Base-by-base conservation (phyloP, 148 eudicot species). In the Gaultheria prostrata region DNA sequence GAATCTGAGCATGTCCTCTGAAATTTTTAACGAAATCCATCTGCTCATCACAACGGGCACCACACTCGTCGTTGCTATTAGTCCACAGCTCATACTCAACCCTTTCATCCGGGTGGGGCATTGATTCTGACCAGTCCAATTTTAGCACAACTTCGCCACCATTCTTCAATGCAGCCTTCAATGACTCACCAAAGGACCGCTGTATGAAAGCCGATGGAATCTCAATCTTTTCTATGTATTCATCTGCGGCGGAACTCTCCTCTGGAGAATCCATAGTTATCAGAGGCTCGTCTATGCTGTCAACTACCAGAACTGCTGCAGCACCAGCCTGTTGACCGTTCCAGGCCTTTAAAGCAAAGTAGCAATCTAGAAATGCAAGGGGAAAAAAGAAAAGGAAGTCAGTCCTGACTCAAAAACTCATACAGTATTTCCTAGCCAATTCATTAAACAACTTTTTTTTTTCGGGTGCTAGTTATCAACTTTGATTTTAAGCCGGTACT, bases 31-130 rank as follows among this genome's bases (percentile, higher is more conserved):
- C 79, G 85, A 97, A 97, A 35, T 89, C 85, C 90, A 93, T 92
- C 80, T 97, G 99, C 82, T 97, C 99, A 48, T 97, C 94, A 63
- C 99, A 97, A 15, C 97, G 93, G 20, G 72, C 56, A 1, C 99
- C 99, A 85, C 99, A 97, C 89, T 97, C 98, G 24, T 97, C 99
- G 46, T 95, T 97, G 89, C 98, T 94, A 59, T 97, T 97, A 5
- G 98, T 97, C 99, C 99, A 97, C 20, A 95, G 84, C 87, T 97
- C 98, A 48, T 94, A 95, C 82, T 95, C 98, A 1, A 95, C 98
- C 83, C 96, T 76, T 13, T 91, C 89, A 76, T 95, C 98, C 0
- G 99, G 99, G 86, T 95, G 95, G 26, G 99, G 99, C 95, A 97
- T 88, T 11, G 99, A 95, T 82, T 95, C 99, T 4, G 95, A 89